A percentile compares a stretch with the other conserved stretches of the same genome.
Evolutionary conservation across 805 yeast species (phyloP).

Genomic region (Babjeviella inositovora): DNA sequence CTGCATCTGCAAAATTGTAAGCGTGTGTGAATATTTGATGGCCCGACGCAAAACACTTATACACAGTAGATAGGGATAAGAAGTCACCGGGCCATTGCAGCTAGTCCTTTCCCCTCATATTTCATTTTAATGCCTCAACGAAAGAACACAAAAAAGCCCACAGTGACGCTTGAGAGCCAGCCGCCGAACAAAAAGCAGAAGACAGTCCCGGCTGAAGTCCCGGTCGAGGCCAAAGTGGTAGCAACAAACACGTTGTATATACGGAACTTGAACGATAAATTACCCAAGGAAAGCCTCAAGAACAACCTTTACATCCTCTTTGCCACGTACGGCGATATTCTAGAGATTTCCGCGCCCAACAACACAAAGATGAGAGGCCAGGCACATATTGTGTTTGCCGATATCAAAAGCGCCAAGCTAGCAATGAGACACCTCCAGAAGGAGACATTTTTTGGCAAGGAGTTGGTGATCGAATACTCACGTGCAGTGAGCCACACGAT

Average conservation of each 20-base stretch:
- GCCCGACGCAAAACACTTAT: no score
- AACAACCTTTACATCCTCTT: slow-evolving; percentile 42
- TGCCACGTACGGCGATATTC: slow-evolving; percentile 49
- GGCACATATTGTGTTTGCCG: slow-evolving; percentile 43
- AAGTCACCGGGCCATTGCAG: no score
- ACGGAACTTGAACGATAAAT: slow-evolving; percentile 41
- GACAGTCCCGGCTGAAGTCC: slow-evolving; percentile 1
- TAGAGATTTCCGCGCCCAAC: slow-evolving; percentile 25
- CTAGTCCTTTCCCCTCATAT: no score
- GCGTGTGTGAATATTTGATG: no score
- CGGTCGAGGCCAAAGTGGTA: slow-evolving; percentile 1
- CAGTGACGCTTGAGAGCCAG: no score
- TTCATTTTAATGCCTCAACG: no score
- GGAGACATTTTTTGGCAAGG: slow-evolving; percentile 34
- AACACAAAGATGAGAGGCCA: slow-evolving; percentile 40
- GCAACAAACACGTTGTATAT: slow-evolving; percentile 37
- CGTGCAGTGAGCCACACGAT: slow-evolving; percentile 10
- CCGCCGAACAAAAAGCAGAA: no score
- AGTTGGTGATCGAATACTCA: slow-evolving; percentile 23
- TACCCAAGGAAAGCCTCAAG: slow-evolving; percentile 24
- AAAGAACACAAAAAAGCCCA: no score
- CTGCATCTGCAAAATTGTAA: no score
- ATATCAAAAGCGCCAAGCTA: slow-evolving; percentile 27
- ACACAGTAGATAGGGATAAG: no score
- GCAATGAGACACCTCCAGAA: slow-evolving; percentile 33